Evolutionary conservation across 768 basidiomycete species (phyloP).

Genomic region (Nidula microcarpa): DNA sequence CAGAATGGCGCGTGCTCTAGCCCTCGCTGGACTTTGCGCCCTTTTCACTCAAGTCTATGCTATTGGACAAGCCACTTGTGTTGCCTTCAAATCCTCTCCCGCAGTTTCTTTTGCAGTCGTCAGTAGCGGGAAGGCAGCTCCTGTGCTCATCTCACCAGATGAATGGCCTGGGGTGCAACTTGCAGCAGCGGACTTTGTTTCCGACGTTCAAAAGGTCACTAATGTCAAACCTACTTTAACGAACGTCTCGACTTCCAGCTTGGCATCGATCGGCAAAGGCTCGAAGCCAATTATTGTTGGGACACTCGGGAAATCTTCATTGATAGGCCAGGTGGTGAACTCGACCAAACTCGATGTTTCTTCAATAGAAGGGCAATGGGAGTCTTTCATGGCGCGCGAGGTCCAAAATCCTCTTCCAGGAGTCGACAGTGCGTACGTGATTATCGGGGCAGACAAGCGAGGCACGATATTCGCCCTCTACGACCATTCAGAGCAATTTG

Average conservation of each 20-base stretch:
- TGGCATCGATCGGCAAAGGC: conserved; percentile 20
- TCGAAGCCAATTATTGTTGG: conserved; percentile 58
- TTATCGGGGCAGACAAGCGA: conserved; percentile 67
- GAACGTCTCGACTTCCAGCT: conserved; percentile 38
- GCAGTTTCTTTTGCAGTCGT: conserved; percentile 39
- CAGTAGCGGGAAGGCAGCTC: conserved; percentile 38
- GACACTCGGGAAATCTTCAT: conserved; percentile 53
- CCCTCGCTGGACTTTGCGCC: conserved; percentile 6
- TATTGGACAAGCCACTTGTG: conserved; percentile 48
- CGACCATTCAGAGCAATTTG: conserved; percentile 69
- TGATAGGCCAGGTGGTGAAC: conserved; percentile 51
- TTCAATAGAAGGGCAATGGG: conserved; percentile 63
- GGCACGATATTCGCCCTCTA: conserved; percentile 67
- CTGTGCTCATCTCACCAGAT: conserved; percentile 47
- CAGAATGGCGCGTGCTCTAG: conserved; percentile 4
- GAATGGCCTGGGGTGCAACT: conserved; percentile 66
- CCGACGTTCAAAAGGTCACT: conserved; percentile 61
- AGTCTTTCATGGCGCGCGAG: conserved; percentile 50
- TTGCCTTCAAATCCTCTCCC: conserved; percentile 34
- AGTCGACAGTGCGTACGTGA: conserved; percentile 58
- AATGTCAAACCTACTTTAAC: conserved; percentile 44
- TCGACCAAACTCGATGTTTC: conserved; percentile 52
- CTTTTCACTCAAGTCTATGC: conserved; percentile 22
- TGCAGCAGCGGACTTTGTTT: conserved; percentile 55
- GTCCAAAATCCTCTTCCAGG: conserved; percentile 57